phyloP scores from a whole-genome alignment of 495 filamentous ascomycete genomes.

The Penicillium cinerascens region DNA sequence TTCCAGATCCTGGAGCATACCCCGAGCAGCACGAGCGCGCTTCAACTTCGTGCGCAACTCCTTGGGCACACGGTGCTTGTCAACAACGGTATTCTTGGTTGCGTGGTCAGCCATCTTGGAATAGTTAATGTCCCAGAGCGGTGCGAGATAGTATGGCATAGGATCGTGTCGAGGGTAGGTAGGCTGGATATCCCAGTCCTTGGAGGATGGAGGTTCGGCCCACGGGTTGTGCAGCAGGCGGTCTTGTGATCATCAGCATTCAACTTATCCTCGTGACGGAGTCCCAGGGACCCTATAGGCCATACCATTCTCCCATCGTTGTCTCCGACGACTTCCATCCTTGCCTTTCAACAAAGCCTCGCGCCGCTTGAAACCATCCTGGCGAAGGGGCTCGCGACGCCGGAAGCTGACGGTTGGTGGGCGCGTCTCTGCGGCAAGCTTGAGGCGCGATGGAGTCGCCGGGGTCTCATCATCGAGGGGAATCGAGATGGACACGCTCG shows the following conservation, averaged over 20 bases:
- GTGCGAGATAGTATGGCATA: slow-evolving; percentile 87
- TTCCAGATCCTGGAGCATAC: slow-evolving; percentile 63
- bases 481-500: slow-evolving; percentile 45
- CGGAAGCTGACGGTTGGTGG: slow-evolving; percentile 36
- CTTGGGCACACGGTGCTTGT: slow-evolving; percentile 46
- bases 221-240: slow-evolving; percentile 83
- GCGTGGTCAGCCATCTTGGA: slow-evolving; percentile 37
- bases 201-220: slow-evolving; percentile 71
- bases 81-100: slow-evolving; percentile 31
- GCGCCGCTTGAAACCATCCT: slow-evolving; percentile 63
- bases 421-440: slow-evolving; percentile 20
- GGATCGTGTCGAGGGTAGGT: slow-evolving; percentile 66
- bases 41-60: slow-evolving; percentile 62
- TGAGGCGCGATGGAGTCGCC: slow-evolving; percentile 18
- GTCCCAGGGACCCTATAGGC: not conserved
- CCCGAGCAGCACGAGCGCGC: slow-evolving; percentile 63
- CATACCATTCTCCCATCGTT: slow-evolving; percentile 94
- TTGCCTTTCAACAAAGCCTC: slow-evolving; percentile 87
- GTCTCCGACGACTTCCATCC: slow-evolving; percentile 81
- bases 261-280: not conserved
- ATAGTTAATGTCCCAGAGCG: slow-evolving; percentile 75
- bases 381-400: slow-evolving; percentile 47
- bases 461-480: slow-evolving; percentile 47
- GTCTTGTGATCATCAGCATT: slow-evolving; percentile 51
- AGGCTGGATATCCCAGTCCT: slow-evolving; percentile 76